Evolutionary conservation across 306 rosid species (phyloP).

Genomic region (Elaeagnus macrophylla): DNA sequence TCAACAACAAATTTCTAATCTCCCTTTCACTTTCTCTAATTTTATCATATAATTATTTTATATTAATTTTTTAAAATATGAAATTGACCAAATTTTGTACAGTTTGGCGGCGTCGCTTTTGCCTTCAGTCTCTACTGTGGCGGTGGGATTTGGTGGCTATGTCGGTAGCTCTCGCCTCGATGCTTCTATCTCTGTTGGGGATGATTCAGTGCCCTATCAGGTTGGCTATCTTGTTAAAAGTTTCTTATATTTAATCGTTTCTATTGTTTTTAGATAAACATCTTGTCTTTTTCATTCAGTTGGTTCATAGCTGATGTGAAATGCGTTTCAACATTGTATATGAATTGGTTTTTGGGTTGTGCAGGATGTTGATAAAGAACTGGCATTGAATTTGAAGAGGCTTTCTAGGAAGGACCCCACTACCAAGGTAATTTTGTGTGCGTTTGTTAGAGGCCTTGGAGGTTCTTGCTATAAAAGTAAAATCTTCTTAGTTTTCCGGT

Average conservation of each 20-base stretch:
- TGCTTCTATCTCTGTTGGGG: slow-evolving; percentile 39
- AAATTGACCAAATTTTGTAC: slow-evolving; percentile 4
- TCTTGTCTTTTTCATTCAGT: not conserved
- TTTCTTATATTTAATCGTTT: not conserved
- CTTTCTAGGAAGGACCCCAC: slow-evolving; percentile 85
- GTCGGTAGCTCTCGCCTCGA: slow-evolving; percentile 81
- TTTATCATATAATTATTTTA: not conserved
- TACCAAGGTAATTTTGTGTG: slow-evolving; percentile 54
- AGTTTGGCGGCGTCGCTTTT: slow-evolving; percentile 87
- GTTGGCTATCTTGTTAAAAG: slow-evolving; percentile 26
- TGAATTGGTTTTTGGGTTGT: slow-evolving; percentile 7
- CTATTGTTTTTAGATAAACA: not conserved
- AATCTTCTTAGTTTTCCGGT: not conserved
- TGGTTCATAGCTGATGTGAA: not conserved
- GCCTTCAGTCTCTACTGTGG: slow-evolving; percentile 52
- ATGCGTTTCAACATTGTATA: not conserved
- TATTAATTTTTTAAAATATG: not conserved
- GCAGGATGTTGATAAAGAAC: slow-evolving; percentile 83
- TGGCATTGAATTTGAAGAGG: slow-evolving; percentile 84
- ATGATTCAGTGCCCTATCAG: slow-evolving; percentile 40
- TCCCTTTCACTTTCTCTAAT: not conserved
- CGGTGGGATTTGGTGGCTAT: slow-evolving; percentile 83
- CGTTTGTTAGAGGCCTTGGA: not conserved
- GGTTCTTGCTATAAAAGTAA: not conserved
- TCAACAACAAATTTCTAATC: not conserved